phyloP scores from a whole-genome alignment of 2,329 filamentous ascomycete genomes.

The Trichoderma atroviride region DNA sequence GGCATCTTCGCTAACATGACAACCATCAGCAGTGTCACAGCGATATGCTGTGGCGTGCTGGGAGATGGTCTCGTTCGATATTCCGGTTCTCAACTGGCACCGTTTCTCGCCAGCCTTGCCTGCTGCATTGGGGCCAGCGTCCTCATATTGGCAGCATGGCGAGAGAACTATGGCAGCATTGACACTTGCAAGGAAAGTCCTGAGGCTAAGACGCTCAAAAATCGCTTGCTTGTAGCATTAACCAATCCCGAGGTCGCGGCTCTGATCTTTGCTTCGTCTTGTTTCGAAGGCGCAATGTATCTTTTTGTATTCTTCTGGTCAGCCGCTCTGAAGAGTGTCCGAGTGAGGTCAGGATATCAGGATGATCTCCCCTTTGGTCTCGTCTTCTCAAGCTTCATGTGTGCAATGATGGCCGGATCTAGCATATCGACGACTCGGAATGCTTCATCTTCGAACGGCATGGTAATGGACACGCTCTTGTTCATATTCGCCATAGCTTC shows the following conservation, averaged over 20 bases:
- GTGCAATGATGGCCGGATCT: slow-evolving; percentile 59
- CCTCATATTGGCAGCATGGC: slow-evolving; percentile 46
- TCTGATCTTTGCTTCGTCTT: slow-evolving; percentile 55
- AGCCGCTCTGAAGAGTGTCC: slow-evolving; percentile 52
- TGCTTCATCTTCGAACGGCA: not conserved
- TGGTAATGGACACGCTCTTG: slow-evolving; percentile 42
- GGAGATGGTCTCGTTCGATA: slow-evolving; percentile 54
- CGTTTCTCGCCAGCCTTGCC: slow-evolving; percentile 52
- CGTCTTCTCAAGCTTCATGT: slow-evolving; percentile 61
- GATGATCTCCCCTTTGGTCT: slow-evolving; percentile 48
- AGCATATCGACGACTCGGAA: slow-evolving; percentile 31
- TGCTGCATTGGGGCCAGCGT: slow-evolving; percentile 45
- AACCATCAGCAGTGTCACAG: slow-evolving; percentile 57
- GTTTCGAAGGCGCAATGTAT: slow-evolving; percentile 65
- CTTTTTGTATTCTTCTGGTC: slow-evolving; percentile 67
- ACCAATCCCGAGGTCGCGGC: slow-evolving; percentile 46
- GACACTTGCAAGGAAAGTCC: not conserved
- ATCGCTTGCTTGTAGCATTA: slow-evolving; percentile 11
- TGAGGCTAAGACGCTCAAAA: not conserved
- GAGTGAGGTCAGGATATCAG: slow-evolving; percentile 35
- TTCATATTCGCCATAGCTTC: slow-evolving; percentile 39
- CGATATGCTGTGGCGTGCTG: slow-evolving; percentile 55
- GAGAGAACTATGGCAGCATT: slow-evolving; percentile 36
- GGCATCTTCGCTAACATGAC: slow-evolving; percentile 57
- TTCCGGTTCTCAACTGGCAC: slow-evolving; percentile 53